Base-by-base conservation (phyloP, 1,139 yeast species). In the Yamadazyma pseudoaaseri region DNA sequence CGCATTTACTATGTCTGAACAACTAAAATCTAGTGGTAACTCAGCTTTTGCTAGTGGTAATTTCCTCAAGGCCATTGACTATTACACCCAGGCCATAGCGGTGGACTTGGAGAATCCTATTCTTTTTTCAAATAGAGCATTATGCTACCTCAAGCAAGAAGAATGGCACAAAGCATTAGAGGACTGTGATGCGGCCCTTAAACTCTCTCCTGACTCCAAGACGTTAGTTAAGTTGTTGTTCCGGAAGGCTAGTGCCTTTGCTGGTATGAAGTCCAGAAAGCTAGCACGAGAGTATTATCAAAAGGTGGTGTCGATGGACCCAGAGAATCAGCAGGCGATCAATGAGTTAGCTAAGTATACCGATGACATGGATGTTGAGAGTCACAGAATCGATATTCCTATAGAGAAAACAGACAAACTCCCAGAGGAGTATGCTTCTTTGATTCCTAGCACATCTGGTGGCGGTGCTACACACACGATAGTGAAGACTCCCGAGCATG, bases 111-210 rank as follows among this genome's bases (percentile, higher is more conserved):
- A 50, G 4, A 79, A 81, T 47, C 72, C 95, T 0, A 72, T 83
- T 4, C 65, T 86, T 5, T 83, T 75, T 54, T 80, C 96, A 10
- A 90, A 90, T 56, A 65, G 90, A 35, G 94, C 97, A 3, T 81
- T 86, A 54, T 76, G 89, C 18, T 72, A 78, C 45, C 56, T 85
- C 34, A 78, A 81, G 45, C 59, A 82, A 5, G 57, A 67, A 6
- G 70, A 73, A 29, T 77, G 71, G 63, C 59, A 63, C 3, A 70
- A 76, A 26, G 95, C 92, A 1, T 52, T 81, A 9, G 58, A 60
- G 12, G 87, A 83, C 49, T 76, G 90, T 43, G 66, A 74, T 15
- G 49, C 52, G 6, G 92, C 95, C 0, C 56, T 87, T 21, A 51
- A 49, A 9, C 47, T 69, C 2, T 65, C 59, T 18, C 56, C 66